phyloP scores from a whole-genome alignment of 257 asterid species.

The Solanum tarapatanum region DNA sequence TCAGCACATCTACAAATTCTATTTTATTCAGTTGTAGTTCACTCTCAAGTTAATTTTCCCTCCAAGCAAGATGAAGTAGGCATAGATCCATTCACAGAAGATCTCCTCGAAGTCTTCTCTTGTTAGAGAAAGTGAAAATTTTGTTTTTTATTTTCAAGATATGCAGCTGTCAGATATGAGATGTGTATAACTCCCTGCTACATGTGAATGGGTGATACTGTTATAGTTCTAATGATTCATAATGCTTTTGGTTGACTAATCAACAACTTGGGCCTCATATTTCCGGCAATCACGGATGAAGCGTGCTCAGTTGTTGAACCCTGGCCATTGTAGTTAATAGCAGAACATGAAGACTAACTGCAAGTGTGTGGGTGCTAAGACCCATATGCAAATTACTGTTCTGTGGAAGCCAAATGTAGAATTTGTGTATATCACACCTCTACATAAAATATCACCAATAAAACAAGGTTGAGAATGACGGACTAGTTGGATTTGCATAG shows the following conservation, averaged over 20 bases:
- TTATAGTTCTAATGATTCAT: background rate
- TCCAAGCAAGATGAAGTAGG: background rate
- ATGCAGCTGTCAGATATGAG: background rate
- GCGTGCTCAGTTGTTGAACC: background rate
- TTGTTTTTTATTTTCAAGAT: background rate
- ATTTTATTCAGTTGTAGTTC: background rate
- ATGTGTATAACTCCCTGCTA: background rate
- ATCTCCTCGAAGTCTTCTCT: background rate
- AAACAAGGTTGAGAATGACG: background rate
- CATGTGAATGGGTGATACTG: background rate
- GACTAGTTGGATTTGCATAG: background rate
- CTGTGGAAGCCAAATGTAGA: background rate
- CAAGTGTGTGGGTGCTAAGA: background rate
- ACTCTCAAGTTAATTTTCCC: background rate
- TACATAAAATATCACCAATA: background rate
- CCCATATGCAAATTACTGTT: background rate
- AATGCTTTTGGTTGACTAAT: background rate
- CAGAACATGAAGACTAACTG: background rate
- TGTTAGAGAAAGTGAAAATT: background rate
- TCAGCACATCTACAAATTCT: background rate
- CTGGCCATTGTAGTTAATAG: background rate
- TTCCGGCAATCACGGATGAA: background rate
- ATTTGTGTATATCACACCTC: background rate
- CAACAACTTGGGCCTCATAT: background rate
- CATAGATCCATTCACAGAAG: background rate